Evolutionary conservation across 495 filamentous ascomycete species (phyloP), one percentile per base, ranked within the genome.

Genomic region (Penicillium cataractarum): DNA sequence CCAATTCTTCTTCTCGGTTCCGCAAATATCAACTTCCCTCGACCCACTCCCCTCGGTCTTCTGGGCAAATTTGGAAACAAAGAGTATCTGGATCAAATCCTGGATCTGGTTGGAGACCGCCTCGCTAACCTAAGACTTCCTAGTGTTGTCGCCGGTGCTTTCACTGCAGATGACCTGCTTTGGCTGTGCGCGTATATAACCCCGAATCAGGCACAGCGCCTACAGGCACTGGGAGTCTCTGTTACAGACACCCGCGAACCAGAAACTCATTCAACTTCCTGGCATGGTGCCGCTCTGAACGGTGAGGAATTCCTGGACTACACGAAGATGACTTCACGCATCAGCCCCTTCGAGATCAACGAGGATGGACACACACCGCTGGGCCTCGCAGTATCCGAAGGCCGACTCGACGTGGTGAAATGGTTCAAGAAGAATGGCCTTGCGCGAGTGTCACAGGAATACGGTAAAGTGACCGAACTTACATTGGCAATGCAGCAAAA

Each of bases 231-330:
- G 26, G 57, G 44, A 22, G 42, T 59, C 31, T 7, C 21, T 4
- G 13, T 54, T 10, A 26, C 15, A 17, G 17, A 27, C 12, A 8
- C 10, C n/a, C 2, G 15, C 29, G 46, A 26, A 4, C 1, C 5
- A 13, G 35, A 50, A 8, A 1, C 31, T 1, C 32, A 42, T 0
- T 22, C 50, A 9, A 59, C 44, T 8, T 8, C 61, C 4, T 67
- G 65, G 65, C 60, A 67, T n/a, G 57, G 51, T 31, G 60, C 48
- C 12, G 57, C 48, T 9, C 4, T 13, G 10, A 67, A 67, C 33
- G 57, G 46, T 22, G 21, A 53, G 4, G 57, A 19, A 5, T 67
- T 67, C 29, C 40, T 67, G 21, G 46, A 61, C 13, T 63, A 39
- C 27, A 17, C 63, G 56, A 8, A 52, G 24, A 29, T 21, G 6